Conservation (phyloP, 73 alveolate species). For the Paramecium biaurelia region DNA sequence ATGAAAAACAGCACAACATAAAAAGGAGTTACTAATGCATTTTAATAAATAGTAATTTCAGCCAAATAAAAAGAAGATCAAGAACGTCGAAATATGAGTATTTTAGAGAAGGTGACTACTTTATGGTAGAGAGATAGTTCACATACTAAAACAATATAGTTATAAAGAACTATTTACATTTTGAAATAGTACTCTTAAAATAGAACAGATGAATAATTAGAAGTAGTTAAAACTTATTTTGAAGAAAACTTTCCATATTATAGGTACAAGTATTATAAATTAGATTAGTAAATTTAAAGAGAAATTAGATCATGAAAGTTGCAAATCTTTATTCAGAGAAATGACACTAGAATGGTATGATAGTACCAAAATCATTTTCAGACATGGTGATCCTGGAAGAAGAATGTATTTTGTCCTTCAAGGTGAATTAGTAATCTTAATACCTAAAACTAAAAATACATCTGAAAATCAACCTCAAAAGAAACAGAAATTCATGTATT, state of each 20-base stretch:
- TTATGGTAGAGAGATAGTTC: not conserved
- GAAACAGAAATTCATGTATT: not conserved
- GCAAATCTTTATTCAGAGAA: not conserved
- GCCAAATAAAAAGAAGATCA: not conserved
- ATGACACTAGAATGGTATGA: not conserved
- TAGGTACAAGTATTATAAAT: not conserved
- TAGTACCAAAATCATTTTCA: not conserved
- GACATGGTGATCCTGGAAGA: conserved; percentile 35
- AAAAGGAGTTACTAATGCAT: not conserved
- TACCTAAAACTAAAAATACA: not conserved
- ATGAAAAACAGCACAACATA: not conserved
- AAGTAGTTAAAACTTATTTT: not conserved
- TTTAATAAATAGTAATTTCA: not conserved
- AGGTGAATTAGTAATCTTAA: conserved; percentile 19
- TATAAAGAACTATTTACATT: not conserved
- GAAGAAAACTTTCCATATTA: not conserved
- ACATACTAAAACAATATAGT: not conserved
- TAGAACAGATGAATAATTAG: not conserved
- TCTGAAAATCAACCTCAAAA: not conserved
- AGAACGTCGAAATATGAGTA: not conserved
- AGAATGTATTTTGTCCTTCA: conserved; percentile 11
- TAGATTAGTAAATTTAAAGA: not conserved
- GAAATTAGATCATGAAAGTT: not conserved
- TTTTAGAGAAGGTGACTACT: not conserved
- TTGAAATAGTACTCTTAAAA: not conserved